phyloP scores from a whole-genome alignment of 2,329 filamentous ascomycete genomes.

The Herpotrichia juniperi region DNA sequence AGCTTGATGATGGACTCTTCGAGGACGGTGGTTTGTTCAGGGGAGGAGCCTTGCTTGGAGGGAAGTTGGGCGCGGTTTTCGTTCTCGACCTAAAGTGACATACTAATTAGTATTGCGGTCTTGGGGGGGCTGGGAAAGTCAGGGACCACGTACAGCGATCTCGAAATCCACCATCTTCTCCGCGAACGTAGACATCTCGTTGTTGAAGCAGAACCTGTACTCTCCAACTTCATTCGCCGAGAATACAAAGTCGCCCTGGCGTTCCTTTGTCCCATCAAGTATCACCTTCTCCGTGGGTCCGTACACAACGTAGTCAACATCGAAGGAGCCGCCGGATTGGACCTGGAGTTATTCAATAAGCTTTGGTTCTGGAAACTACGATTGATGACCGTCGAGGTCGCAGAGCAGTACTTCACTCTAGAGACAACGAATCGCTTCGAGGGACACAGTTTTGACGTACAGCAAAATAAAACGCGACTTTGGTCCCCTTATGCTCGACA shows the following conservation, averaged over 20 bases:
- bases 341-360: conserved; percentile 57
- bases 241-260: conserved; percentile 98
- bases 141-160: conserved; percentile 73
- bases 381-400: not conserved
- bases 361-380: not conserved
- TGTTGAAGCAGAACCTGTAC: conserved; percentile 98
- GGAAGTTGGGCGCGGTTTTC: conserved; percentile 82
- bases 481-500: conserved; percentile 78
- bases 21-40: conserved; percentile 85
- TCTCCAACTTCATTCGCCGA: conserved; percentile 87
- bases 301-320: conserved; percentile 89
- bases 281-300: conserved; percentile 83
- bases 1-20: conserved; percentile 97
- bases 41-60: conserved; percentile 83
- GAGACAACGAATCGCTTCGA: not conserved
- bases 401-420: not conserved
- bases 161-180: conserved; percentile 99
- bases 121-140: conserved; percentile 49
- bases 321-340: conserved; percentile 97
- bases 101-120: not conserved
- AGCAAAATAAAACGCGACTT: conserved; percentile 98
- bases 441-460: conserved; percentile 61
- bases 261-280: conserved; percentile 85
- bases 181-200: conserved; percentile 96
- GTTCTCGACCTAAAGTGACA: conserved; percentile 76